Evolutionary conservation across 1,284 basidiomycete genomes (phyloP), one percentile per base, ranked within the genome.

Genomic region (Athelia psychrophila): DNA sequence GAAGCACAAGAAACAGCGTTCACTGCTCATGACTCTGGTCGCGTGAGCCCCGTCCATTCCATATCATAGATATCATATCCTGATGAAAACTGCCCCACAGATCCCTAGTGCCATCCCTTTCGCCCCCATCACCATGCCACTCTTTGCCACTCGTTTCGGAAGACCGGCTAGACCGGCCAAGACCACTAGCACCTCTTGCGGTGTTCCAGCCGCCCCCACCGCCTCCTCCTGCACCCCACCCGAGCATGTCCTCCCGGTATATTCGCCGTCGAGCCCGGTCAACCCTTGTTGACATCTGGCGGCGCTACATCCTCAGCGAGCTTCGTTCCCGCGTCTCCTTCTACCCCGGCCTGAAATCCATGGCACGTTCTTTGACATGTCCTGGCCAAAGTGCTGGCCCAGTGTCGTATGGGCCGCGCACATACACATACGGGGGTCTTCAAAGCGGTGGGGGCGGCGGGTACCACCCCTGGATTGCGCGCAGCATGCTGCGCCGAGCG

Each of bases 231-330:
- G 66, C n/a, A 9, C 44, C 44, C 4, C 44, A 22, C 9, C 50
- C 40, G 64, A 66, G n/a, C 60, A 62, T 12, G 48, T 58, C 3
- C 12, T 60, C 74, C n/a, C 69, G 72, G 20, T 60, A 62, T 33
- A 78, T 90, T 51, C 81, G 89, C 25, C 74, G 79, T 48, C 79
- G 80, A 52, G 91, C 91, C 2, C 85, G 91, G 30, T 86, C 89
- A 9, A 71, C 79, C 2, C 77, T 94, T 12, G 80, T 93, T 15
- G 89, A 94, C 62, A 77, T 83, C 3, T 93, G 86, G 64, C 79
- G 90, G 18, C 78, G 78, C 19, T 79, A 84, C 62, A 81, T 92
- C 24, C 63, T 91, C 22, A 71, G 80, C 24, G 76, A 77, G 54
- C 69, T 81, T 56, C 65, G 22, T 10, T 6, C 24, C n/a, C 44